phyloP scores from a whole-genome alignment of 1,139 yeast genomes.

The Saccharomyces hybrid region DNA sequence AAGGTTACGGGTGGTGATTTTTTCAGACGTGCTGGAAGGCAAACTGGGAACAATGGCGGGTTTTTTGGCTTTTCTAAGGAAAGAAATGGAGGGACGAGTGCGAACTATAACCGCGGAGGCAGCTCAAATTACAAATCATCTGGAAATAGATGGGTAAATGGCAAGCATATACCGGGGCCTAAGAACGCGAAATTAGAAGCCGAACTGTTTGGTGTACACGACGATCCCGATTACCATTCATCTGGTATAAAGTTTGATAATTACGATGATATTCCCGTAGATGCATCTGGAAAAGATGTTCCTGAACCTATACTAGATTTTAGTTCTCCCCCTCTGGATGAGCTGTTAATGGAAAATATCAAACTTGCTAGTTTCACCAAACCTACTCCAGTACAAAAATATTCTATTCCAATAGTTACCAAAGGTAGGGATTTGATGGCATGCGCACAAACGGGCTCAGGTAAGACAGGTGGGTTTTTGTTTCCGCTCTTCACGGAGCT shows the following conservation, averaged over 20 bases:
- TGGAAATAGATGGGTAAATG: slow-evolving; percentile 63
- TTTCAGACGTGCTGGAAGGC: background rate
- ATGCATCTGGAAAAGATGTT: slow-evolving; percentile 88
- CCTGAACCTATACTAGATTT: slow-evolving; percentile 87
- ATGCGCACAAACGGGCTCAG: slow-evolving; percentile 99
- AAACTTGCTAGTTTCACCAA: slow-evolving; percentile 77
- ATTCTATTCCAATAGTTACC: slow-evolving; percentile 94
- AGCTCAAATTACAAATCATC: slow-evolving; percentile 26
- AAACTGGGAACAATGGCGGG: slow-evolving; percentile 15
- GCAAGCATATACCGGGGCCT: slow-evolving; percentile 79
- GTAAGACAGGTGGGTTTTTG: slow-evolving; percentile 98
- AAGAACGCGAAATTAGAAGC: slow-evolving; percentile 62
- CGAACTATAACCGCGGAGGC: slow-evolving; percentile 12
- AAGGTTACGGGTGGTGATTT: background rate
- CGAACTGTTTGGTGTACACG: slow-evolving; percentile 79
- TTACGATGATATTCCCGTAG: slow-evolving; percentile 96
- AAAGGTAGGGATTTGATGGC: slow-evolving; percentile 97
- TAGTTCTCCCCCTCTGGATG: slow-evolving; percentile 86
- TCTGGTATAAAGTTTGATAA: slow-evolving; percentile 97
- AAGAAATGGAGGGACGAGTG: background rate
- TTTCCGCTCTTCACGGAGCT: slow-evolving; percentile 95
- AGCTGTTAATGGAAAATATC: slow-evolving; percentile 78
- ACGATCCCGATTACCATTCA: slow-evolving; percentile 71
- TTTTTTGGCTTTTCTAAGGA: slow-evolving; percentile 12
- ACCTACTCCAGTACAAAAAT: slow-evolving; percentile 98